Percentiles rank a stretch among this genome's conserved stretches.
Evolutionary conservation across 208 protist genomes (phyloP).

Genomic region (Leishmania major): DNA sequence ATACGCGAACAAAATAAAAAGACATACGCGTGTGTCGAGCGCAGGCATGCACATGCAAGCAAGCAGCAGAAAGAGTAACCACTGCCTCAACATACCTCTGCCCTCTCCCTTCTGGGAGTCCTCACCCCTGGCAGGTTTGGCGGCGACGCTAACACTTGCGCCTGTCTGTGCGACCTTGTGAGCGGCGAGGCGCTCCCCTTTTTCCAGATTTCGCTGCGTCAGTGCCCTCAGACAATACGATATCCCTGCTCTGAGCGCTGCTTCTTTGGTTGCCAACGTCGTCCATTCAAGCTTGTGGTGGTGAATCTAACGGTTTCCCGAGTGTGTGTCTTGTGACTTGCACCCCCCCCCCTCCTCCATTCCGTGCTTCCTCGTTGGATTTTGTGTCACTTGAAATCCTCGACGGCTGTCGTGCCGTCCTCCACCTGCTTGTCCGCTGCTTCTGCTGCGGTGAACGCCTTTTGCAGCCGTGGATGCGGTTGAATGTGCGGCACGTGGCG

Average conservation of each 20-base stretch:
- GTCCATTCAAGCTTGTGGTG: background rate
- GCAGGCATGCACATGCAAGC: background rate
- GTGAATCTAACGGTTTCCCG: background rate
- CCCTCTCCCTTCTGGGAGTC: background rate
- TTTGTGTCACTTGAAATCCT: background rate
- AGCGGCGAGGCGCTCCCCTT: background rate
- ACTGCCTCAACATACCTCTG: background rate
- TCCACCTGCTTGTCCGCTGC: background rate
- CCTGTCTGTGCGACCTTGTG: background rate
- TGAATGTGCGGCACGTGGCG: conserved; percentile 62
- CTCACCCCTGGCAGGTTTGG: background rate
- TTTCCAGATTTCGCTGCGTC: background rate
- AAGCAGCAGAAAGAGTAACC: background rate
- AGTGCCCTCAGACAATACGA: background rate
- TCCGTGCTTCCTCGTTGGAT: background rate
- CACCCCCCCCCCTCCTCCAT: background rate
- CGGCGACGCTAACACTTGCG: background rate
- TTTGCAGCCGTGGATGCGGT: conserved; percentile 32
- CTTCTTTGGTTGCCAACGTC: background rate
- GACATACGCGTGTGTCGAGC: background rate
- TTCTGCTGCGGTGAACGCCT: background rate
- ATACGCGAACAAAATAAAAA: background rate
- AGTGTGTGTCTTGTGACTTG: background rate
- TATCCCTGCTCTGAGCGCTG: background rate
- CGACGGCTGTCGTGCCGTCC: conserved; percentile 10